A percentile compares a stretch with the other conserved stretches of the same genome.
Conservation (phyloP, 208 protist genomes). For the Trypanosoma lewisi region DNA sequence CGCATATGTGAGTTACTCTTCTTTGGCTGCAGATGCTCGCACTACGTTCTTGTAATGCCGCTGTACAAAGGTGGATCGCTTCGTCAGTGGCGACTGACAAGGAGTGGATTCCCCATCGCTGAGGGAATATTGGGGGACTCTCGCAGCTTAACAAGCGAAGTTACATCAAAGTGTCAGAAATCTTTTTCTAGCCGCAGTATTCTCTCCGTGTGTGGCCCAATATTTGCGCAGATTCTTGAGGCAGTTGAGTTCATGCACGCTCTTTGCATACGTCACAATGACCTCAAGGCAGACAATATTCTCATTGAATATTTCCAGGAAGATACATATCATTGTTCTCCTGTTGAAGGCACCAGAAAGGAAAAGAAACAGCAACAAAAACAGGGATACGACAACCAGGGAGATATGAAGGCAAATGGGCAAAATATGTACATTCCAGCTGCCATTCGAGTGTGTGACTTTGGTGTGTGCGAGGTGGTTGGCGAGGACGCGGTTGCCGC, state of each 20-base stretch:
- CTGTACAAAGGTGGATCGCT: conserved; percentile 67
- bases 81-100: conserved; percentile 56
- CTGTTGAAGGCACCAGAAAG: not conserved
- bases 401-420: not conserved
- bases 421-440: conserved; percentile 28
- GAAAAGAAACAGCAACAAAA: not conserved
- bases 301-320: conserved; percentile 39
- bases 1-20: conserved; percentile 59
- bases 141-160: not conserved
- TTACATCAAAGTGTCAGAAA: not conserved
- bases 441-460: conserved; percentile 66
- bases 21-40: conserved; percentile 59
- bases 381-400: not conserved
- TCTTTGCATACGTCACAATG: conserved; percentile 63
- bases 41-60: conserved; percentile 72
- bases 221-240: conserved; percentile 69
- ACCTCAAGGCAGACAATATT: conserved; percentile 80
- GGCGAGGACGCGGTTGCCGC: conserved; percentile 50
- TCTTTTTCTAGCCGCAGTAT: conserved; percentile 2
- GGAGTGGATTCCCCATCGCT: conserved; percentile 20
- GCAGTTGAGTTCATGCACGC: conserved; percentile 61
- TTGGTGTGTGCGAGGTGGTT: conserved; percentile 73
- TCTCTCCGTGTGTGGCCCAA: conserved; percentile 45
- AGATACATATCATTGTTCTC: not conserved
- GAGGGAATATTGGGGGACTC: too few species aligned